phyloP scores from a whole-genome alignment of 1,139 yeast species.

The Insectozyma bohioensis region DNA sequence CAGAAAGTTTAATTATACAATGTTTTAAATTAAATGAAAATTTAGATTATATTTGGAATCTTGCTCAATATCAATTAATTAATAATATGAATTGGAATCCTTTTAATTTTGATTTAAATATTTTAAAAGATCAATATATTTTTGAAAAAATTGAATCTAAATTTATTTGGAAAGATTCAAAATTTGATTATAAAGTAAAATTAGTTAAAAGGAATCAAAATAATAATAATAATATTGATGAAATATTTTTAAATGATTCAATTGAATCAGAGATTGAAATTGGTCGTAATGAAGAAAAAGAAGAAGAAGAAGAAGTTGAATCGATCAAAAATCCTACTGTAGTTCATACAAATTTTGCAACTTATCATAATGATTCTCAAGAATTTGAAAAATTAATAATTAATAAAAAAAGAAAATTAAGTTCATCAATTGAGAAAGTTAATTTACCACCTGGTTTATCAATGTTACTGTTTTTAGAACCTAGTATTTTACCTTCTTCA shows the following conservation, averaged over 20 bases:
- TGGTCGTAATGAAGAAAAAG: no score
- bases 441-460: conserved; percentile 11
- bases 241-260: no score
- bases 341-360: conserved; percentile 12
- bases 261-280: no score
- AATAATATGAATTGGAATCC: conserved; percentile 13
- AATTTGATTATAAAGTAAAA: not conserved
- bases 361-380: conserved; percentile 12
- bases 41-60: no score
- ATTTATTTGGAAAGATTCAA: no score
- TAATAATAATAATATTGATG: not conserved
- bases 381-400: conserved; percentile 8
- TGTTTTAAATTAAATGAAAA: no score
- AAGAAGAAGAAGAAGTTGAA: no score
- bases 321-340: no score
- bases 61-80: conserved; percentile 8
- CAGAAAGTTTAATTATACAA: no score
- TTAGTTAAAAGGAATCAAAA: not conserved
- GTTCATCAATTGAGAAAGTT: not conserved
- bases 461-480: conserved; percentile 10
- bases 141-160: conserved; percentile 4
- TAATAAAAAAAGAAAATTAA: conserved; percentile 7
- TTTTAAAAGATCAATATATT: conserved; percentile 4
- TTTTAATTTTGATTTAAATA: conserved; percentile 5
- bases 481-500: no score